Evolutionary conservation across 805 yeast species (phyloP), one percentile per base, ranked within the genome.

Genomic region (Candida sithepensis): DNA sequence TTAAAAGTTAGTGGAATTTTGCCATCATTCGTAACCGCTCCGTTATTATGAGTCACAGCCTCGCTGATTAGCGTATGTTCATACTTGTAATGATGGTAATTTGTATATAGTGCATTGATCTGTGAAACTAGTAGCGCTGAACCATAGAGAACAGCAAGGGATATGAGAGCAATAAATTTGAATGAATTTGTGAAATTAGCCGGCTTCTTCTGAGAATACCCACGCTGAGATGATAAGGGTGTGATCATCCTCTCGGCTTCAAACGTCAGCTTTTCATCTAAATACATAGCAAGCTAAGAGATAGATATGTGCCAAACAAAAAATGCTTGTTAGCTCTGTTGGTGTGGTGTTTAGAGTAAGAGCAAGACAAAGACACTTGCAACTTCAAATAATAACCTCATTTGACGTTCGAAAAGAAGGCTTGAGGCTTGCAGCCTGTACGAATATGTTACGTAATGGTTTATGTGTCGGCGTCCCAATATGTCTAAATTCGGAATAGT

Each of bases 1-100:
- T 69, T 66, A 44, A 81, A 74, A 0, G 71, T 60, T 8, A 77
- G 42, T 6, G 69, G 68, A 7, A 46, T 44, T 39, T 60, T 64
- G 37, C 49, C 37, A 41, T 41, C 42, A 50, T 50, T 34, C 43
- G 45, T 10, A 46, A 14, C 14, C 6, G 9, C 14, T 19, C 18
- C 20, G 20, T 26, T 20, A 3, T 16, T 13, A 21, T 30, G 5
- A 12, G 9, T 14, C n/a, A 9, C 21, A 42, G 12, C 13, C 10
- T 42, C 39, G 3, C 39, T 30, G 3, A 23, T 4, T 4, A 42
- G 14, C 13, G 36, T 28, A 41, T 41, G 43, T n/a, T 32, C 26
- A 16, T 33, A 14, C 26, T 34, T 37, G 20, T 39, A 37, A n/a
- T 46, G 44, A 36, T 51, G 50, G 30, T 46, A 33, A 32, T 28